These are phyloP conservation scores for Backusella australiensis DNA, from an alignment of 192 early-diverging fungal species.

Conservation along the genomic window DNA sequence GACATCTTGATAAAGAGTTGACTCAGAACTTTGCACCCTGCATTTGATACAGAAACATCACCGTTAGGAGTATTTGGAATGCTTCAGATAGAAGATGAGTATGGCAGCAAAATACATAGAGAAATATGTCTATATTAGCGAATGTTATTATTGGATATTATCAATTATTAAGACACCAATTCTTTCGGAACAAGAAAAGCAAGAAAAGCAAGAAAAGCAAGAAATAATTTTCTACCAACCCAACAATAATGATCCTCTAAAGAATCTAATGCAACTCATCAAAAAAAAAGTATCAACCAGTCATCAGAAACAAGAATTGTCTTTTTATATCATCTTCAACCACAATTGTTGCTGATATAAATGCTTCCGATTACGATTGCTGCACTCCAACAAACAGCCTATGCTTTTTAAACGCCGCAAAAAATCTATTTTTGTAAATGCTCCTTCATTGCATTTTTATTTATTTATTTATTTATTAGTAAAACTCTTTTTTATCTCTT, in stretches of 20 bases:
- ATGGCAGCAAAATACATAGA: background rate
- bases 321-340: background rate
- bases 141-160: background rate
- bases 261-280: background rate
- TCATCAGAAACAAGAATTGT: too few species aligned
- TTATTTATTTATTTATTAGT: background rate
- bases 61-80: background rate
- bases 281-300: background rate
- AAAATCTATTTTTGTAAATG: background rate
- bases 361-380: background rate
- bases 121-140: background rate
- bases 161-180: background rate
- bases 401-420: background rate
- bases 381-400: background rate
- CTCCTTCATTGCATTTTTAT: background rate
- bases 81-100: background rate
- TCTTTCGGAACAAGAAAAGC: background rate
- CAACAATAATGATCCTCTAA: background rate
- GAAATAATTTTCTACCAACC: background rate
- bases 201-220: background rate
- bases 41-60: background rate
- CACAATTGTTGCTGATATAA: background rate
- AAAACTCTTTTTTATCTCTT: background rate
- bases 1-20: background rate
- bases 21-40: background rate